A percentile compares a stretch with the other conserved stretches of the same genome.
These are phyloP conservation scores for Hysterangium stoloniferum DNA, from an alignment of 768 basidiomycete species.

Conservation along the genomic window DNA sequence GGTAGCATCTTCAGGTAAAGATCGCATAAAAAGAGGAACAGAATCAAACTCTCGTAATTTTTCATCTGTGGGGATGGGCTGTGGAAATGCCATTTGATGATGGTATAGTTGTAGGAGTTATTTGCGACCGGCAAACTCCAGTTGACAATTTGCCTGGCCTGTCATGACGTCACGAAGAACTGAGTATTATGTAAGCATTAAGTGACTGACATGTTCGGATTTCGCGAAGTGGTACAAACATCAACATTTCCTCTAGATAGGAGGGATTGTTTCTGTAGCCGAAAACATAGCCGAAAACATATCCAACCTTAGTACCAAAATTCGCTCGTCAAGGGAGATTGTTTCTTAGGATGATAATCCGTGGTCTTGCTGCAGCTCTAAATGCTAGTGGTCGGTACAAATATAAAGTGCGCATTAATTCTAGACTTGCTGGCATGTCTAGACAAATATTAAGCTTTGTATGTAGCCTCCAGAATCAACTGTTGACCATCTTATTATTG, in stretches of 20 bases:
- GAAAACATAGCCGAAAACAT: neutral
- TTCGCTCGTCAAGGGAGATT: neutral
- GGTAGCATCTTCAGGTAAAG: slow-evolving; percentile 61
- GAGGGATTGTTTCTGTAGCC: too few species aligned
- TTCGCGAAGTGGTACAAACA: too few species aligned
- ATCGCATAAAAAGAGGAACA: slow-evolving; percentile 89
- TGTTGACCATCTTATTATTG: slow-evolving; percentile 82
- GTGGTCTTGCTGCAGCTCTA: slow-evolving; percentile 50
- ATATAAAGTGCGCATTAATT: slow-evolving; percentile 43
- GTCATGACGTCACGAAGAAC: neutral
- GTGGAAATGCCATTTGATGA: neutral
- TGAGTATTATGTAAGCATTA: too few species aligned
- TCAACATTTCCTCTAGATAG: too few species aligned
- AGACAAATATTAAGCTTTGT: neutral
- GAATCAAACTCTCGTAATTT: slow-evolving; percentile 46
- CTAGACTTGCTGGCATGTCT: neutral
- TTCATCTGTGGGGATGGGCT: slow-evolving; percentile 22
- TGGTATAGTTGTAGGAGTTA: neutral
- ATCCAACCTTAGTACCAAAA: neutral
- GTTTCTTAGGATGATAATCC: slow-evolving; percentile 23
- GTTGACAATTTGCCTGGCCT: neutral
- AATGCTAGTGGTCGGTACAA: slow-evolving; percentile 52
- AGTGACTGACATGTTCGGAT: too few species aligned
- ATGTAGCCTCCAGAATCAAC: slow-evolving; percentile 53
- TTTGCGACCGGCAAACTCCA: neutral